Evolutionary conservation across 257 asterid species (phyloP), one percentile per base, ranked within the genome.

Genomic region (Solanum sejunctum): DNA sequence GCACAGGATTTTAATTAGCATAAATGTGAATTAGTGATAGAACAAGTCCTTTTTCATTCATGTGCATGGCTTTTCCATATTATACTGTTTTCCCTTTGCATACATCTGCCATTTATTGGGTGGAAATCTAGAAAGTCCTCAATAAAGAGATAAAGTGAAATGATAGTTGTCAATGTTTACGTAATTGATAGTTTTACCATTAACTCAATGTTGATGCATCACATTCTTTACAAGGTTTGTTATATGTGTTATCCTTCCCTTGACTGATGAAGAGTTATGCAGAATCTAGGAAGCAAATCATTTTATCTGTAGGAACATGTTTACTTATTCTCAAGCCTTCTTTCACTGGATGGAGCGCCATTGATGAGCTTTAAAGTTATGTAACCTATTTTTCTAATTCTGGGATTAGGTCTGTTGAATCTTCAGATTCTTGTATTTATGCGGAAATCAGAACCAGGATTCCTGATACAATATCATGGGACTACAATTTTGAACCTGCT

Each of bases 401-500:
- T 7, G 43, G 85, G 87, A 60, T 52, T 84, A 97, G 99, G 85
- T 93, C 99, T 87, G 92, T 95, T 87, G 99, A 95, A 91, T 90
- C 97, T 67, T 89, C 90, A 60, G 91, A 92, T 66, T 88, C 97
- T 85, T 93, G 98, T 92, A 93, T 94, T 80, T 95, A 94, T 85
- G 98, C 97, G 52, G 98, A 95, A 90, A 88, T 96, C 58, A 92
- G 97, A 87, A 97, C 99, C 82, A 90, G 97, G 94, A 95, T 93
- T 60, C 98, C 98, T 13, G 99, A 95, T 86, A 94, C 99, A n/a
- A 90, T 94, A 84, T 93, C 97, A 67, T 95, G 98, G 99, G 98
- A 95, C 91, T 95, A 92, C 89, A 95, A 95, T 92, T 97, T 97
- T 88, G 99, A 95, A 88, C 93, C 97, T 88, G 95, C 97, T 85